phyloP scores from a whole-genome alignment of 179 eudicot species.

The Nepenthes alata region DNA sequence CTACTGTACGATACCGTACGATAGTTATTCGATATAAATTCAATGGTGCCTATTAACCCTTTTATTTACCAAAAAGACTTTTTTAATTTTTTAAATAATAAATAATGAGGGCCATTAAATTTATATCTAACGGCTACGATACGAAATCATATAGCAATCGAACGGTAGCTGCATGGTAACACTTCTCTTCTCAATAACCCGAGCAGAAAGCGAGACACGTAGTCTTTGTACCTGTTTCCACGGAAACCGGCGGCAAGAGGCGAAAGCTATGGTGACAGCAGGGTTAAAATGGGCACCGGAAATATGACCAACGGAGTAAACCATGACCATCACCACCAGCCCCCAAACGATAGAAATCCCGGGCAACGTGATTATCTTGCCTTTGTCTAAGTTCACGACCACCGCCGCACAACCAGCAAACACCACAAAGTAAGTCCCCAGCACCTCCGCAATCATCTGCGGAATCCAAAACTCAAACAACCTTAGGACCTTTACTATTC shows the following conservation, averaged over 20 bases:
- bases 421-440: constrained; percentile 75
- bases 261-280: constrained; percentile 88
- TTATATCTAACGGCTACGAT: too few species aligned
- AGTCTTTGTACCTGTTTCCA: constrained; percentile 52
- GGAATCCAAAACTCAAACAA: too few species aligned
- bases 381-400: constrained; percentile 36
- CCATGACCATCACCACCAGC: constrained; percentile 79
- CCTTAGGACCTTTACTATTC: too few species aligned
- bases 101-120: too few species aligned
- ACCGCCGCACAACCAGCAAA: constrained; percentile 80
- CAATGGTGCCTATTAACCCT: too few species aligned
- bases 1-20: too few species aligned
- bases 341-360: constrained; percentile 24
- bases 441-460: constrained; percentile 20
- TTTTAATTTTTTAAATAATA: too few species aligned
- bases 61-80: too few species aligned
- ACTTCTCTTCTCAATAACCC: too few species aligned
- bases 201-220: background rate
- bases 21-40: too few species aligned
- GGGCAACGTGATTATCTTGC: background rate
- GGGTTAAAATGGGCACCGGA: constrained; percentile 95
- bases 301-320: constrained; percentile 76
- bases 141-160: too few species aligned
- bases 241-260: constrained; percentile 61
- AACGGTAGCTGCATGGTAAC: too few species aligned